Evolutionary conservation across 192 early-diverging fungal species (phyloP), one percentile per base, ranked within the genome.

Genomic region (Umbelopsis vinacea): DNA sequence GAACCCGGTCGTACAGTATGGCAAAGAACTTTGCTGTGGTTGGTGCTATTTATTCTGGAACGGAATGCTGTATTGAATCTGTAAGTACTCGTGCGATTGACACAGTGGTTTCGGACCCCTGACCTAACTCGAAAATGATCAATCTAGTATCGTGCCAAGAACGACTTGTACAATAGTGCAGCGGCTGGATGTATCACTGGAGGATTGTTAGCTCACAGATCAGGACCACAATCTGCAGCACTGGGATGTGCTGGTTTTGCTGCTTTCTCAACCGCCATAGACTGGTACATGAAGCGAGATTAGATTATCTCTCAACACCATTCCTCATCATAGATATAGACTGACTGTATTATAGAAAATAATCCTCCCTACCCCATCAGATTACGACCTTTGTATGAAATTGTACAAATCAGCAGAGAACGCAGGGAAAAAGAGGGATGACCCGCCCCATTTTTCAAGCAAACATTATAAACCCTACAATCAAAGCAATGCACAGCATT

Each of bases 11-110:
- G 4, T 85, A 88, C 69, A 91, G 93, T 8, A 89, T 92, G 37
- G 97, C 94, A 11, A 99, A 96, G 77, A 95, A 93, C 82, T 96
- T 99, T 90, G 95, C 91, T 29, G 79, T 94, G 19, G 92, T 99
- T 26, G 95, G 93, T 26, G 92, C 95, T 11, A 90, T 98, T 43
- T 99, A 93, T 83, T 90, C 96, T 29, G 91, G 93, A 6, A 90
- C 94, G 4, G 97, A 99, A 81, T 98, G 97, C 74, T 86, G 93
- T 78, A 96, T 98, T 70, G 97, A 99, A 85, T 88, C 90, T 9
- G 89, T 92, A 81, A 70, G 87, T 82, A 43, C 40, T 11, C 6
- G 11, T 43, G 6, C 11, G 40, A 43, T 43, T 1, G 6, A 1
- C 0, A 1, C 5, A 43, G 40, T 12, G 6, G 40, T 43, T 7